Conservation (phyloP, 1,139 yeast species). For the Casaregolazyma suthepensis region DNA sequence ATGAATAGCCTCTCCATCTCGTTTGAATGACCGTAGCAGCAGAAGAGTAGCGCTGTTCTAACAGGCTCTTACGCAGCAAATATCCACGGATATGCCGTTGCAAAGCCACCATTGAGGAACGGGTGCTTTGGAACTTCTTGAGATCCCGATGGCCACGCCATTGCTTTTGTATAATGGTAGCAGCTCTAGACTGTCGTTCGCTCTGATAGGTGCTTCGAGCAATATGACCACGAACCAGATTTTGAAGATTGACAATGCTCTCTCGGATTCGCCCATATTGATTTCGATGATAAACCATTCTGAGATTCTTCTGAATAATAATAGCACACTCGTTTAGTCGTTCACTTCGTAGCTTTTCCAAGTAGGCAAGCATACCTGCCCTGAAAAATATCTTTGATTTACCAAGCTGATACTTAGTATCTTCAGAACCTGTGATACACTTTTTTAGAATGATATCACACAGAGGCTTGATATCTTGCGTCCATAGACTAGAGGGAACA, state of each 20-base stretch:
- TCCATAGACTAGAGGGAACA: slow-evolving; percentile 66
- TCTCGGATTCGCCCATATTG: slow-evolving; percentile 49
- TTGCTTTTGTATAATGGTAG: slow-evolving; percentile 64
- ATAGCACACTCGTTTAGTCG: slow-evolving; percentile 74
- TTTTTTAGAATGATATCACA: slow-evolving; percentile 62
- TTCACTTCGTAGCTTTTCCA: slow-evolving; percentile 79
- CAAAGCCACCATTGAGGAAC: slow-evolving; percentile 48
- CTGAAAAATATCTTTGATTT: slow-evolving; percentile 84
- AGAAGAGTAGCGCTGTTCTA: slow-evolving; percentile 44
- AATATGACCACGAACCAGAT: slow-evolving; percentile 56
- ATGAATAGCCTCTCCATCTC: slow-evolving; percentile 52
- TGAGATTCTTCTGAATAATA: slow-evolving; percentile 78
- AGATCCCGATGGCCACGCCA: slow-evolving; percentile 63
- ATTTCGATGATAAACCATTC: slow-evolving; percentile 59
- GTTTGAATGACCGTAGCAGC: slow-evolving; percentile 73
- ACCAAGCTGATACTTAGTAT: slow-evolving; percentile 67
- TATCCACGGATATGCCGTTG: slow-evolving; percentile 70
- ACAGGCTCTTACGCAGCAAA: slow-evolving; percentile 47
- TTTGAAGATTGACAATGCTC: slow-evolving; percentile 56
- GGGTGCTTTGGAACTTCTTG: slow-evolving; percentile 39
- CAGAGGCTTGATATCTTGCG: slow-evolving; percentile 51
- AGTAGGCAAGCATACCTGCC: slow-evolving; percentile 85
- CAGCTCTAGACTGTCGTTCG: slow-evolving; percentile 59
- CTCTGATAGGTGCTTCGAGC: slow-evolving; percentile 53
- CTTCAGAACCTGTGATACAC: slow-evolving; percentile 53